Conservation (phyloP, 2,329 filamentous ascomycete species). For the Penicillium polonicum region DNA sequence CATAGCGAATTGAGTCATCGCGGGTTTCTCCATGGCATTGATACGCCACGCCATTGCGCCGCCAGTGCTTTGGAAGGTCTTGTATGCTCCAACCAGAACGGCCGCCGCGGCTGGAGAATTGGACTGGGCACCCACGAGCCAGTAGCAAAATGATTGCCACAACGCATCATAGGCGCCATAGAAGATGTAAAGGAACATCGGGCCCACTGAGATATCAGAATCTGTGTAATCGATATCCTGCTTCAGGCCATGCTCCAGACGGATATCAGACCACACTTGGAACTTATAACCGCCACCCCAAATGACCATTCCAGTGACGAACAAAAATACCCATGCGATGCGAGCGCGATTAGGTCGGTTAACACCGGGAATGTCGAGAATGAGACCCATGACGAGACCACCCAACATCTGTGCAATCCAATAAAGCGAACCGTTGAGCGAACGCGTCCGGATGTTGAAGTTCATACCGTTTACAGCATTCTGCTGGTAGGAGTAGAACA, state of each 20-base stretch:
- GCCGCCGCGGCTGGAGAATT: conserved; percentile 45
- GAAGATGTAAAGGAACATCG: conserved; percentile 69
- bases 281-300: conserved; percentile 65
- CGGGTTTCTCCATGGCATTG: conserved; percentile 37
- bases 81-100: conserved; percentile 50
- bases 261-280: conserved; percentile 56
- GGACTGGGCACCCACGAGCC: conserved; percentile 52
- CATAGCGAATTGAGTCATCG: conserved; percentile 48
- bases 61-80: conserved; percentile 46
- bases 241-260: conserved; percentile 41
- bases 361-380: conserved; percentile 44
- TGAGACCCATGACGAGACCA: conserved; percentile 44
- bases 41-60: conserved; percentile 51
- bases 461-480: conserved; percentile 56
- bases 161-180: conserved; percentile 68
- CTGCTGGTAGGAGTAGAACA: conserved; percentile 59
- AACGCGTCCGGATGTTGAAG: conserved; percentile 57
- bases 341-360: conserved; percentile 49
- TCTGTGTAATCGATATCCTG: conserved; percentile 51
- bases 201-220: conserved; percentile 55
- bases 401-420: conserved; percentile 60
- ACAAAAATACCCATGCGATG: conserved; percentile 49
- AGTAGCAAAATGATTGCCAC: conserved; percentile 66
- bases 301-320: conserved; percentile 53
- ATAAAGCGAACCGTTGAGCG: conserved; percentile 56